phyloP scores from a whole-genome alignment of 129 eudicot species.

The Ambrosia artemisiifolia region DNA sequence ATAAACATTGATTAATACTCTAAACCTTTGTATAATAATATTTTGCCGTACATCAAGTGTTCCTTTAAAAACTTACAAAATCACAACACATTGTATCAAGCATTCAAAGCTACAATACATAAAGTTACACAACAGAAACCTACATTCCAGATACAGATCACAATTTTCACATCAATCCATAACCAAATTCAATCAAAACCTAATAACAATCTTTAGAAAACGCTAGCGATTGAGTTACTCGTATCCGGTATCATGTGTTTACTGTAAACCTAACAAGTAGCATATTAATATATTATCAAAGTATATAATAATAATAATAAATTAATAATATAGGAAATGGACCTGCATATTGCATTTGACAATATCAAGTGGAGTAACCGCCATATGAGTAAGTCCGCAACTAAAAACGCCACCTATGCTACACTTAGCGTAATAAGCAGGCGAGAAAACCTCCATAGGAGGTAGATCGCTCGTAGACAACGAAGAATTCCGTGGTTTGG shows the following conservation, averaged over 20 bases:
- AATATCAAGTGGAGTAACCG: constrained; percentile 85
- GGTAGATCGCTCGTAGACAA: constrained; percentile 42
- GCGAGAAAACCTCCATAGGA: constrained; percentile 52
- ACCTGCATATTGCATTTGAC: constrained; percentile 95
- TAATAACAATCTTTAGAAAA: background rate
- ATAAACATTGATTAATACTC: background rate
- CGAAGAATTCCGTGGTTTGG: background rate
- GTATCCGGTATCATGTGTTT: background rate
- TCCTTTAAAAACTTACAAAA: background rate
- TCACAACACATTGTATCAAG: background rate
- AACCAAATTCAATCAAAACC: constrained; percentile 12
- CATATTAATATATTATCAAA: too few relatives aligned
- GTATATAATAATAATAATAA: background rate
- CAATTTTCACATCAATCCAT: background rate
- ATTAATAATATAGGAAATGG: background rate
- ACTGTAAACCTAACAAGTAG: background rate
- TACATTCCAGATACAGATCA: constrained; percentile 4
- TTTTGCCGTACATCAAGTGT: background rate
- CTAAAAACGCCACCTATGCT: constrained; percentile 58
- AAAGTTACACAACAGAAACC: background rate
- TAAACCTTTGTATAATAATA: background rate
- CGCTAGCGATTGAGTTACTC: background rate
- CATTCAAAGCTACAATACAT: background rate
- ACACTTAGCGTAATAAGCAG: constrained; percentile 57
- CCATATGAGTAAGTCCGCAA: constrained; percentile 74